phyloP scores from a whole-genome alignment of 108 stramenopile species.

The Phaeodactylum tricornutum region DNA sequence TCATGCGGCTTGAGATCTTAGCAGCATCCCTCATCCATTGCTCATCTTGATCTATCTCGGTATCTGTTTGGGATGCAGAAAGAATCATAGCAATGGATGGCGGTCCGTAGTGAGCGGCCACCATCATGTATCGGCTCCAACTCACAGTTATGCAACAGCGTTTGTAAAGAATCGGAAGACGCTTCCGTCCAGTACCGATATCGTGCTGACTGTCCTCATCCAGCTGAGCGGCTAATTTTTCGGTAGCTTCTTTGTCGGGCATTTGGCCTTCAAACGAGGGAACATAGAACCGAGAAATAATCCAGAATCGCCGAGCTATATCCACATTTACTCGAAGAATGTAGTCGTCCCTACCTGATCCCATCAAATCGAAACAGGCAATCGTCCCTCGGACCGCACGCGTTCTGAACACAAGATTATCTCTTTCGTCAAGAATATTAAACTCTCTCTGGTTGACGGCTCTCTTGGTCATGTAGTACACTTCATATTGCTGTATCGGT shows the following conservation, averaged over 20 bases:
- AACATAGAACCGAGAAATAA: slow-evolving; percentile 18
- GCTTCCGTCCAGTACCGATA: neutral
- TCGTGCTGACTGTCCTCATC: neutral
- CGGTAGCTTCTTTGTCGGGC: slow-evolving; percentile 13
- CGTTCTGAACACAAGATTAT: slow-evolving; percentile 25
- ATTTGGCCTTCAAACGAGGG: slow-evolving; percentile 10
- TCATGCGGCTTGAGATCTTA: neutral
- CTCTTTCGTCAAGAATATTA: slow-evolving; percentile 17
- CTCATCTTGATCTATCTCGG: too few species aligned
- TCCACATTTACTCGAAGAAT: slow-evolving; percentile 15
- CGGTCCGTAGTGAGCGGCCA: slow-evolving; percentile 25
- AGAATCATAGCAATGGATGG: slow-evolving; percentile 14
- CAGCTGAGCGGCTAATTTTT: slow-evolving; percentile 5
- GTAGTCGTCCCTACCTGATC: slow-evolving; percentile 5
- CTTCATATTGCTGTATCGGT: slow-evolving; percentile 14
- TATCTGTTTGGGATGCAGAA: too few species aligned
- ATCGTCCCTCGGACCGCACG: slow-evolving; percentile 27
- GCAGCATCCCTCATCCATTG: neutral
- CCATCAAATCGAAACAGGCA: slow-evolving; percentile 37
- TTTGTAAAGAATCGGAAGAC: slow-evolving; percentile 14
- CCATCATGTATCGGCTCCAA: slow-evolving; percentile 28
- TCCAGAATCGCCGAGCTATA: slow-evolving; percentile 14
- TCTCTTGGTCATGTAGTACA: slow-evolving; percentile 17
- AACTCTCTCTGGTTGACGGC: slow-evolving; percentile 26
- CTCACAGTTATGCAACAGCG: slow-evolving; percentile 26